These are phyloP conservation scores for Stramenopiles sp. DNA, from an alignment of 352 stramenopile species.

Conservation along the genomic window DNA sequence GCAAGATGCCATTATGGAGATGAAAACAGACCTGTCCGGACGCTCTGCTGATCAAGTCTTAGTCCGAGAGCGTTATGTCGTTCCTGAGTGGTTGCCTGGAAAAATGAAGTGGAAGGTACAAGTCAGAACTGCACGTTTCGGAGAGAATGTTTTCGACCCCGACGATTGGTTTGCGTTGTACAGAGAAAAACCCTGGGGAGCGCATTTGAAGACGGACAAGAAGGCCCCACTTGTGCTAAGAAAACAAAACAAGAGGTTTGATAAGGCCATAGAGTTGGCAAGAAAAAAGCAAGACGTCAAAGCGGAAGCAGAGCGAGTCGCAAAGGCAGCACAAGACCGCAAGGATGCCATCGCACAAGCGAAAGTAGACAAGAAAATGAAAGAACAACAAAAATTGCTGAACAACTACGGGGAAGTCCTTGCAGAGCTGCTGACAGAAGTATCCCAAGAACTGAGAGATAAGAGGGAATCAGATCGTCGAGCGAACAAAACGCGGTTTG, in stretches of 20 bases:
- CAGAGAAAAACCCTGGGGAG: not conserved
- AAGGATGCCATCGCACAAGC: conserved; percentile 3
- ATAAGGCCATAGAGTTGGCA: not conserved
- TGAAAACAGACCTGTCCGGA: not conserved
- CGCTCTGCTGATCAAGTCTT: not conserved
- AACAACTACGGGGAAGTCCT: conserved; percentile 9
- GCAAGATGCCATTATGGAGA: not conserved
- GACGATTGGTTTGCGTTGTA: not conserved
- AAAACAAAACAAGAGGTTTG: not conserved
- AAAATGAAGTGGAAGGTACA: conserved; percentile 10
- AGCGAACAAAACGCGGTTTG: conserved; percentile 4
- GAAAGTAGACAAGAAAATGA: conserved; percentile 8
- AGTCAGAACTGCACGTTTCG: not conserved
- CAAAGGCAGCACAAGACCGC: not conserved
- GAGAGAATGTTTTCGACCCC: not conserved
- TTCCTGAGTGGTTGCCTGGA: not conserved
- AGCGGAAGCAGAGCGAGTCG: not conserved
- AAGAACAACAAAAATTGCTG: not conserved
- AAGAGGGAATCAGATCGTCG: not conserved
- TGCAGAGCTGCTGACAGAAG: not conserved
- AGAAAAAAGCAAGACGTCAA: not conserved
- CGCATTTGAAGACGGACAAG: not conserved
- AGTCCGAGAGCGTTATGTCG: not conserved
- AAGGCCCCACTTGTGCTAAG: not conserved
- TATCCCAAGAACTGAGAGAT: conserved; percentile 3